Percentiles rank a stretch among this genome's conserved stretches.
Conservation (phyloP, 805 yeast species). For the Candida insectalens region DNA sequence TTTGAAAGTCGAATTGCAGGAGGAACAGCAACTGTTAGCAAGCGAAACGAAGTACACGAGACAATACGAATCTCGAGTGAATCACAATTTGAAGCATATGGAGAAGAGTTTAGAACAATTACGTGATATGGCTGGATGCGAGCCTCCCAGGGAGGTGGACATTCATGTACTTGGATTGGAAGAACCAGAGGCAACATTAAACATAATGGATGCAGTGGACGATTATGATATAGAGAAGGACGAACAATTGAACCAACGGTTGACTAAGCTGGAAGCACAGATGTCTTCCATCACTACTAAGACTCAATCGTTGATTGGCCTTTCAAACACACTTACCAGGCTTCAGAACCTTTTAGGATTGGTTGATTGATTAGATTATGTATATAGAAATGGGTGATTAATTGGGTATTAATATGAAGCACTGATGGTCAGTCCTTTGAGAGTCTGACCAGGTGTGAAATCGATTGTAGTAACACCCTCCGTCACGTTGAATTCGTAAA, state of each 20-base stretch:
- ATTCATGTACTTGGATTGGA: not conserved
- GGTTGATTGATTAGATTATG: not conserved
- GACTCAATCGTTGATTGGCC: not conserved
- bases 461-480: conserved; percentile 5
- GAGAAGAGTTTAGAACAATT: conserved; percentile 6
- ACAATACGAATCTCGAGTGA: conserved; percentile 10
- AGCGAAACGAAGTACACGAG: conserved; percentile 13
- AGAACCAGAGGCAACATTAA: not conserved
- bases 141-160: not conserved
- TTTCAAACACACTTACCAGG: conserved; percentile 2
- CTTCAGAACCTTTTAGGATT: conserved; percentile 13
- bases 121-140: not conserved
- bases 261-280: not conserved
- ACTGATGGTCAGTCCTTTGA: conserved; percentile 12
- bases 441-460: conserved; percentile 6
- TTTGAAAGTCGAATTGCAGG: conserved; percentile 12
- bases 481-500: conserved; percentile 12
- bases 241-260: not conserved
- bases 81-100: conserved; percentile 8
- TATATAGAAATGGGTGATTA: too few relatives aligned
- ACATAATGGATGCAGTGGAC: too few relatives aligned
- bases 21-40: conserved; percentile 12
- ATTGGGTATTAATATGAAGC: conserved; percentile 12
- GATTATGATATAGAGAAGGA: not conserved
- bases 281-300: not conserved